phyloP scores from a whole-genome alignment of 805 yeast genomes.

The Ogataea glucozyma region DNA sequence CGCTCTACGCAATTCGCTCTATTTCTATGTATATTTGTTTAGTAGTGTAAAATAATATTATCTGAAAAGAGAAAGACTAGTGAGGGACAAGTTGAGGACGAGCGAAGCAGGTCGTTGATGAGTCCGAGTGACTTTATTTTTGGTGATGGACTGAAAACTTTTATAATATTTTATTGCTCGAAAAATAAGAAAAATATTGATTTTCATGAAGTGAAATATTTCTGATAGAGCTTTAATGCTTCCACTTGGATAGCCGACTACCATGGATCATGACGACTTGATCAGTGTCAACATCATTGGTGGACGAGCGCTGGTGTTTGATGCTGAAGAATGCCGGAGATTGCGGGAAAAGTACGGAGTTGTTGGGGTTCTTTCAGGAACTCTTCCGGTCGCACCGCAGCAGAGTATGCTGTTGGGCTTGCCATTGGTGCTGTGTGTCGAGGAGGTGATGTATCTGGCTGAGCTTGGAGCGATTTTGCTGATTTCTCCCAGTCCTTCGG shows the following conservation, averaged over 20 bases:
- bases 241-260: no score
- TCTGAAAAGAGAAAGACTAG: constrained; percentile 6
- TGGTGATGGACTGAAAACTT: no score
- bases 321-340: constrained; percentile 49
- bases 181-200: not conserved
- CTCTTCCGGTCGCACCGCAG: constrained; percentile 88
- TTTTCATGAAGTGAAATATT: no score
- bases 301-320: constrained; percentile 57
- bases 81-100: not conserved
- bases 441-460: constrained; percentile 72
- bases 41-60: constrained; percentile 21
- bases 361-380: constrained; percentile 78
- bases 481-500: constrained; percentile 1
- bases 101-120: not conserved
- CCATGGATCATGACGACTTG: constrained; percentile 3
- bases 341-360: constrained; percentile 61
- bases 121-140: no score
- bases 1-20: constrained; percentile 1
- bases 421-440: constrained; percentile 72
- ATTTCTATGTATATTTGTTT: constrained; percentile 19
- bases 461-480: constrained; percentile 24
- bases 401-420: constrained; percentile 85
- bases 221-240: no score
- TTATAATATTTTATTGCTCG: not conserved
- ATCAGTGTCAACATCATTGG: constrained; percentile 40